Evolutionary conservation across 2,329 filamentous ascomycete species (phyloP).

Genomic region (Xylariaceae sp.): DNA sequence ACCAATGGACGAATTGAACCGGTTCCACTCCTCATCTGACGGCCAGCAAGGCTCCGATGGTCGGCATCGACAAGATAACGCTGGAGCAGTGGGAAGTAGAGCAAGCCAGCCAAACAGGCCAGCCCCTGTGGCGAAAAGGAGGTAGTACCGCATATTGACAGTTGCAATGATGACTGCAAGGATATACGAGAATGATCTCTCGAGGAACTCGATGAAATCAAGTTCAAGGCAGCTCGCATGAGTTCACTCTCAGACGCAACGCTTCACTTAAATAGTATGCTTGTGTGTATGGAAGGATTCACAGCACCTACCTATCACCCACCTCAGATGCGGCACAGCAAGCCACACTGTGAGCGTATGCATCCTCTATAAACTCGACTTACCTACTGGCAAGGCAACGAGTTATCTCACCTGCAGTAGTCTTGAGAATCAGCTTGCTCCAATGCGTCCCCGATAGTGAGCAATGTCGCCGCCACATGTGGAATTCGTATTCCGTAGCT

Average conservation of each 20-base stretch:
- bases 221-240: neutral
- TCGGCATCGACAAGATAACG: neutral
- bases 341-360: neutral
- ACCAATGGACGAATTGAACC: neutral
- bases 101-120: neutral
- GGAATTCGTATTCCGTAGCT: too few species aligned
- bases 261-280: neutral
- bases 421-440: too few species aligned
- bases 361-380: neutral
- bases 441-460: too few species aligned
- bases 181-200: neutral
- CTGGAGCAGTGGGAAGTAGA: neutral
- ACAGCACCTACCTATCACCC: neutral
- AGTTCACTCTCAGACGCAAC: neutral
- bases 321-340: neutral
- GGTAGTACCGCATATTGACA: neutral
- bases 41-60: neutral
- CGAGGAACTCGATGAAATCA: neutral
- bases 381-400: too few species aligned
- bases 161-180: neutral
- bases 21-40: neutral
- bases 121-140: neutral
- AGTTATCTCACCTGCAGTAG: too few species aligned
- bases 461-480: too few species aligned
- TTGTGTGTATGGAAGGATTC: neutral